phyloP scores from a whole-genome alignment of 176 grass and related monocot species.

The Poa annua region DNA sequence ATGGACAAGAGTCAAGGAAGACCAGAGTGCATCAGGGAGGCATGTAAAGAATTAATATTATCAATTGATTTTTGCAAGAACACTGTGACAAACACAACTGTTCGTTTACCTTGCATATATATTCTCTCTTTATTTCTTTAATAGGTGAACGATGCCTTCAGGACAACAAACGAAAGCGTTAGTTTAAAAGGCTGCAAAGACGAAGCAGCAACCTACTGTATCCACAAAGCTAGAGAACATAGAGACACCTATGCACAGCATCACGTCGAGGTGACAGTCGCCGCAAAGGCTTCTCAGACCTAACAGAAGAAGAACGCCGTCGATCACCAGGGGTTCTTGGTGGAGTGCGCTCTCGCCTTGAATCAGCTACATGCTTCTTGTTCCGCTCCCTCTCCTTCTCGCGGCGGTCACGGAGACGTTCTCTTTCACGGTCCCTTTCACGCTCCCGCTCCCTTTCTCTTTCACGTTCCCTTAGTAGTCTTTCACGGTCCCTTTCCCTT shows the following conservation, averaged over 20 bases:
- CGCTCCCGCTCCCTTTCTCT: slow-evolving; percentile 63
- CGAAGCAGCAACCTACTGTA: slow-evolving; percentile 73
- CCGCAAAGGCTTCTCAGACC: slow-evolving; percentile 68
- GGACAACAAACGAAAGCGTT: slow-evolving; percentile 82
- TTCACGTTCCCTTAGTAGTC: slow-evolving; percentile 59
- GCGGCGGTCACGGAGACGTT: slow-evolving; percentile 67
- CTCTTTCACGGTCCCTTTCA: slow-evolving; percentile 70
- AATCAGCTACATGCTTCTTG: slow-evolving; percentile 65
- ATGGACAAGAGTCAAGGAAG: slow-evolving; percentile 37
- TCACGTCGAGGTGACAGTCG: slow-evolving; percentile 78
- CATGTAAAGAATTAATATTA: slow-evolving; percentile 35
- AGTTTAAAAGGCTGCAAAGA: slow-evolving; percentile 81
- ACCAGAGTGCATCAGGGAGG: slow-evolving; percentile 49
- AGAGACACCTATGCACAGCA: slow-evolving; percentile 88
- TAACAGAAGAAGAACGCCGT: slow-evolving; percentile 68
- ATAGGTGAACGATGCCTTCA: slow-evolving; percentile 99
- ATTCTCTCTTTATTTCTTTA: slow-evolving; percentile 99
- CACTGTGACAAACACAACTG: slow-evolving; percentile 50
- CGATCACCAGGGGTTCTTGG: slow-evolving; percentile 68
- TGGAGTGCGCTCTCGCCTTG: slow-evolving; percentile 76
- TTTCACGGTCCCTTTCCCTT: slow-evolving; percentile 57
- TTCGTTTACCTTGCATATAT: slow-evolving; percentile 99
- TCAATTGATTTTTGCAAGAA: slow-evolving; percentile 52
- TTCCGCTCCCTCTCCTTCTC: slow-evolving; percentile 89
- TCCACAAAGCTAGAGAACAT: slow-evolving; percentile 75